Evolutionary conservation across 306 rosid species (phyloP).

Genomic region (Cicer judaicum): DNA sequence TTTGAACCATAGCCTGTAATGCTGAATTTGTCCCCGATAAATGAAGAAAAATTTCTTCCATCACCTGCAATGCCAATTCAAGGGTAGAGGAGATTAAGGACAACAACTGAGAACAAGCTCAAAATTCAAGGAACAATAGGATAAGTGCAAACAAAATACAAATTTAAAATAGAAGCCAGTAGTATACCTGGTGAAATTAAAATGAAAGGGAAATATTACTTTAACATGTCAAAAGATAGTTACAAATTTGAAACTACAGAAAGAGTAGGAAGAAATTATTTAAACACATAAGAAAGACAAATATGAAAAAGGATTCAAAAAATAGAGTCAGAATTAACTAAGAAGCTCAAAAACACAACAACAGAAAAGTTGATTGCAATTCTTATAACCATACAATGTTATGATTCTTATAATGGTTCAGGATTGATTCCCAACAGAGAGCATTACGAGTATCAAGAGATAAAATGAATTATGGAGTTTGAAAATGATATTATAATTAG

Average conservation of each 20-base stretch:
- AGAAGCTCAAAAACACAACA: neutral
- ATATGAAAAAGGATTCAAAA: slow-evolving; percentile 10
- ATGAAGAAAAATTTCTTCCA: slow-evolving; percentile 93
- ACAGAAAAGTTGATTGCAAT: slow-evolving; percentile 2
- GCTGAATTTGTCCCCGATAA: slow-evolving; percentile 84
- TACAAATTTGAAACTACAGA: slow-evolving; percentile 10
- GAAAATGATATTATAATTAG: slow-evolving; percentile 28
- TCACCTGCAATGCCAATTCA: slow-evolving; percentile 75
- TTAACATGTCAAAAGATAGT: slow-evolving; percentile 38
- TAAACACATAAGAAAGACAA: neutral
- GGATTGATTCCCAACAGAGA: slow-evolving; percentile 12
- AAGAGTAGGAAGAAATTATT: neutral
- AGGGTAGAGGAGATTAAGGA: slow-evolving; percentile 27
- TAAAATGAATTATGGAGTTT: slow-evolving; percentile 32
- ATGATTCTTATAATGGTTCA: slow-evolving; percentile 4
- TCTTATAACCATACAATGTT: neutral
- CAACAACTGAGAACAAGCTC: slow-evolving; percentile 10
- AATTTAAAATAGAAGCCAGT: slow-evolving; percentile 29
- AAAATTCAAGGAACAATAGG: slow-evolving; percentile 37
- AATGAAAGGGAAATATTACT: slow-evolving; percentile 20
- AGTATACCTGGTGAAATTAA: slow-evolving; percentile 21
- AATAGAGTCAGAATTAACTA: neutral
- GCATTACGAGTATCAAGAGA: slow-evolving; percentile 23
- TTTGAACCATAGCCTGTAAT: slow-evolving; percentile 88
- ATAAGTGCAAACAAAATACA: slow-evolving; percentile 4